Conservation (phyloP, 108 stramenopile genomes). For the Cyclotella sp. region DNA sequence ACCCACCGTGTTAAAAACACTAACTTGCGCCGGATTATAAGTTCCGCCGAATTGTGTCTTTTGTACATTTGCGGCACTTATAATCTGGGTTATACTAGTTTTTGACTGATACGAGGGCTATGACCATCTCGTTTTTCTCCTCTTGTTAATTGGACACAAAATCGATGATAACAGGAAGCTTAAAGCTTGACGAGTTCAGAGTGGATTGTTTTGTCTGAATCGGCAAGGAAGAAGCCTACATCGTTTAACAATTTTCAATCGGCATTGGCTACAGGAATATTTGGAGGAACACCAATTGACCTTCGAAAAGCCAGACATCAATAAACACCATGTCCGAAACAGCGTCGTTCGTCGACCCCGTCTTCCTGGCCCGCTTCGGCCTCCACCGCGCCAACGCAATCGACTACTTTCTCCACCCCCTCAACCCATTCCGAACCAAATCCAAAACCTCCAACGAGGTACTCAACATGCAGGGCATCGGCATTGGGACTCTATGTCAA, state of each 20-base stretch:
- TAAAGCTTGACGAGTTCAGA: too few species aligned
- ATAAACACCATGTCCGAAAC: slow-evolving; percentile 75
- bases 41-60: too few species aligned
- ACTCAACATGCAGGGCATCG: slow-evolving; percentile 80
- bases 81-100: too few species aligned
- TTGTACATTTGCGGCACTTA: too few species aligned
- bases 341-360: slow-evolving; percentile 90
- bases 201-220: too few species aligned
- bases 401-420: slow-evolving; percentile 88
- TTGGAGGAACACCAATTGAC: background rate
- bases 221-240: too few species aligned
- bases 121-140: too few species aligned
- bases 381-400: slow-evolving; percentile 72
- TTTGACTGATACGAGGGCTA: too few species aligned
- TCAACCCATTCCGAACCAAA: slow-evolving; percentile 87
- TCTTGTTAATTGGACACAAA: too few species aligned
- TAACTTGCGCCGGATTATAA: too few species aligned
- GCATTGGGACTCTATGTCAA: slow-evolving; percentile 77
- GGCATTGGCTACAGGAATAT: background rate
- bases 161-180: too few species aligned
- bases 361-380: slow-evolving; percentile 84
- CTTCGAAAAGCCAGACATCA: background rate
- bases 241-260: background rate
- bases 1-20: too few species aligned
- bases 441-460: slow-evolving; percentile 85